phyloP scores from a whole-genome alignment of 179 eudicot species.

The Silene noctiflora region DNA sequence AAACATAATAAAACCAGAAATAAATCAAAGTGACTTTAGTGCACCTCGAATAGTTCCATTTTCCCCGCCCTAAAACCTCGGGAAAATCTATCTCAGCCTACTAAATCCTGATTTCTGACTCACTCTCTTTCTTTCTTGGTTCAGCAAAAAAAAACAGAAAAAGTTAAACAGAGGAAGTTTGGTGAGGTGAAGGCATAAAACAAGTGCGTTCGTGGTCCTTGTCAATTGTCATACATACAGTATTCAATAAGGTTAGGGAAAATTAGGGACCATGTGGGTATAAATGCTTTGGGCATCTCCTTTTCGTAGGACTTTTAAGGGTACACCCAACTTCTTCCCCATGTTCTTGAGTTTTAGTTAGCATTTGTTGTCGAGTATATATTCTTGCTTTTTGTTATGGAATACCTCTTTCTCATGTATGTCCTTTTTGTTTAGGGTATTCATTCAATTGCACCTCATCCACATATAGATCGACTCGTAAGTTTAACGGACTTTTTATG shows the following conservation, averaged over 20 bases:
- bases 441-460: not conserved
- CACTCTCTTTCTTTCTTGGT: too few relatives aligned
- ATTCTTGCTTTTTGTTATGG: not conserved
- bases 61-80: conserved; percentile 10
- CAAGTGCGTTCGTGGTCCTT: conserved; percentile 17
- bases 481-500: too few relatives aligned
- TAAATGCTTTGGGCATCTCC: conserved; percentile 7
- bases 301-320: not conserved
- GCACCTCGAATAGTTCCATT: conserved; percentile 15
- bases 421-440: not conserved
- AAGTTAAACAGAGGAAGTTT: not conserved
- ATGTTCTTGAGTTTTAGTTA: not conserved
- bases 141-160: not conserved
- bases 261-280: conserved; percentile 5
- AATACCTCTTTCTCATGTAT: not conserved
- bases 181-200: not conserved
- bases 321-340: not conserved
- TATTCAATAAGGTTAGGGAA: not conserved
- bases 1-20: too few relatives aligned
- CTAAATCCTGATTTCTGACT: not conserved
- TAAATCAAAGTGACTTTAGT: not conserved
- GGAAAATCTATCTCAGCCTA: conserved; percentile 19
- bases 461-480: not conserved
- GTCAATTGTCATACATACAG: not conserved
- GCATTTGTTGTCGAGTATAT: not conserved